Evolutionary conservation across 495 filamentous ascomycete genomes (phyloP).

Genomic region (Penicillium turbatum): DNA sequence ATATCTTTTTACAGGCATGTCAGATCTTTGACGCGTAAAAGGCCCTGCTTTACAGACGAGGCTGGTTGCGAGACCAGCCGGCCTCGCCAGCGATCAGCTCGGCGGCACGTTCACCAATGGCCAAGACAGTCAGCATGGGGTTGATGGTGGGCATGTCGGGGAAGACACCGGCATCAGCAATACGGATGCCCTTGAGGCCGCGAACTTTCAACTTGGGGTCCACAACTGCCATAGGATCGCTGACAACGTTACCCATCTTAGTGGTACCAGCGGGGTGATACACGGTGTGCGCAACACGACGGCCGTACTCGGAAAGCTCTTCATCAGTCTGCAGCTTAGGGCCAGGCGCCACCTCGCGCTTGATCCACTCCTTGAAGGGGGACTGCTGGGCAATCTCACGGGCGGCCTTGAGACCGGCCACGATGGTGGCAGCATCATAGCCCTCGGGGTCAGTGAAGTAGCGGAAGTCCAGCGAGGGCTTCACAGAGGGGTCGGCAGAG

Average conservation of each 20-base stretch:
- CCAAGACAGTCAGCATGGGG: slow-evolving; percentile 64
- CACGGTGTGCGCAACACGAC: slow-evolving; percentile 74
- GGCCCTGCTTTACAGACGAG: slow-evolving; percentile 32
- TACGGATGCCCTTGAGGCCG: slow-evolving; percentile 54
- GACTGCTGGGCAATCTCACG: slow-evolving; percentile 63
- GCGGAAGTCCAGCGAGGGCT: slow-evolving; percentile 79
- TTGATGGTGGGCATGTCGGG: slow-evolving; percentile 64
- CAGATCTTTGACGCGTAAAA: slow-evolving; percentile 8
- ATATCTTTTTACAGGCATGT: slow-evolving; percentile 7
- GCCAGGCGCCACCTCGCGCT: slow-evolving; percentile 73
- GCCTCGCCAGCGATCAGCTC: slow-evolving; percentile 60
- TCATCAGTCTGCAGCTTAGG: slow-evolving; percentile 64
- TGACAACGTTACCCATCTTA: slow-evolving; percentile 70
- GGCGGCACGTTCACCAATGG: slow-evolving; percentile 59
- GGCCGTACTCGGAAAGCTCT: slow-evolving; percentile 67
- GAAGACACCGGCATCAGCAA: slow-evolving; percentile 66
- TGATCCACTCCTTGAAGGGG: slow-evolving; percentile 76
- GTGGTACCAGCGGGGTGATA: slow-evolving; percentile 85
- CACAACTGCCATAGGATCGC: slow-evolving; percentile 64
- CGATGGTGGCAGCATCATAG: slow-evolving; percentile 77
- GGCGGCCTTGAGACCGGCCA: slow-evolving; percentile 69
- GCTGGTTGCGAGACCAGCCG: slow-evolving; percentile 54
- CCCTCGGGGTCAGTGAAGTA: slow-evolving; percentile 84
- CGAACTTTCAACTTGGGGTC: slow-evolving; percentile 53
- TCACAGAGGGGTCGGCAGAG: slow-evolving; percentile 63